Evolutionary conservation across 1,284 basidiomycete species (phyloP).

Genomic region (Takashimella koratensis): DNA sequence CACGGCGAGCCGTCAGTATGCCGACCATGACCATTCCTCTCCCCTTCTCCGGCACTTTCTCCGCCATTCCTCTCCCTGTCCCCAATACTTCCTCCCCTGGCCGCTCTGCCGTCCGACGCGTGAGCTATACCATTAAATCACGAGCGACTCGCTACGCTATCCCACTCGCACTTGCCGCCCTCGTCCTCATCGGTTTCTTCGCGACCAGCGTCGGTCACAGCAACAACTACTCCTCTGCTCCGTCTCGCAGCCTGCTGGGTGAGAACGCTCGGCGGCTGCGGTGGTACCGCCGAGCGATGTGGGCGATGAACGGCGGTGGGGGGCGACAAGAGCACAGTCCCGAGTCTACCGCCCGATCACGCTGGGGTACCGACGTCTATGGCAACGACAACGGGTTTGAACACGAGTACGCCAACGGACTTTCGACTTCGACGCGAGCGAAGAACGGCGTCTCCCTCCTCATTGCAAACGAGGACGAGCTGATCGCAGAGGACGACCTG

Average conservation of each 20-base stretch:
- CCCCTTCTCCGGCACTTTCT: background rate
- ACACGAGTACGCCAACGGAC: background rate
- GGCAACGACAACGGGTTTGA: constrained; percentile 1
- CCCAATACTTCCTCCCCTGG: constrained; percentile 6
- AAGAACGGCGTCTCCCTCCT: constrained; percentile 26
- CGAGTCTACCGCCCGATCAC: background rate
- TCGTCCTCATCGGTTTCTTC: constrained; percentile 23
- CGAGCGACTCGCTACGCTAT: constrained; percentile 18
- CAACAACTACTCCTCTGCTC: constrained; percentile 4
- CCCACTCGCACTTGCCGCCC: constrained; percentile 17
- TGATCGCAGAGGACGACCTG: constrained; percentile 43
- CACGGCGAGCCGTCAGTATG: constrained; percentile 1
- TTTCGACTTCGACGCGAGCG: constrained; percentile 5
- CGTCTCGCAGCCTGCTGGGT: too few species aligned
- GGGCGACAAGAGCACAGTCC: background rate
- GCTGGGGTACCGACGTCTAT: background rate
- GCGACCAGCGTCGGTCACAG: constrained; percentile 4
- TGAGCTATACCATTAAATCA: constrained; percentile 29
- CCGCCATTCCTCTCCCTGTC: background rate
- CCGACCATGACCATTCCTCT: constrained; percentile 4
- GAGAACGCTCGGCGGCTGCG: background rate
- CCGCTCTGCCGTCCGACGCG: constrained; percentile 15
- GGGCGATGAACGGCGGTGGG: background rate
- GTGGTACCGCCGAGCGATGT: background rate
- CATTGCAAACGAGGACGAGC: constrained; percentile 29